Conservation (phyloP, 1,139 yeast species). For the Pichia kudriavzevii region DNA sequence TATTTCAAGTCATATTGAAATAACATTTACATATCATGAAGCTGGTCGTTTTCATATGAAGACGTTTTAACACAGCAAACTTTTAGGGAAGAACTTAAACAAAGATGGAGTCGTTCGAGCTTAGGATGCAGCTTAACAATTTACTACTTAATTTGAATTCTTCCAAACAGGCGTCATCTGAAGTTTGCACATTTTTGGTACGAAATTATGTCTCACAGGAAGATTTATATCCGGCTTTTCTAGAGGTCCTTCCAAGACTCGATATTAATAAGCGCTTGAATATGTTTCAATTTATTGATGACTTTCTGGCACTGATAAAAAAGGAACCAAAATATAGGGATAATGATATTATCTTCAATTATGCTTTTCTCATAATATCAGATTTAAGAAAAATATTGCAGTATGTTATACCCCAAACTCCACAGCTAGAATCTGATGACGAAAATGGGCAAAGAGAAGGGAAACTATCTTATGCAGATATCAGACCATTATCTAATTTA, state of each 20-base stretch:
- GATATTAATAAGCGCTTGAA: slow-evolving; percentile 60
- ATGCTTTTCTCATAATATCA: slow-evolving; percentile 37
- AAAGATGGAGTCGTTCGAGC: slow-evolving; percentile 72
- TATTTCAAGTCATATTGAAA: too few species aligned
- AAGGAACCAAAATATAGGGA: slow-evolving; percentile 10
- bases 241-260: slow-evolving; percentile 53
- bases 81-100: too few species aligned
- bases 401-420: slow-evolving; percentile 44
- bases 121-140: slow-evolving; percentile 61
- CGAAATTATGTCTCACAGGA: slow-evolving; percentile 57
- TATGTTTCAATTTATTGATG: slow-evolving; percentile 61
- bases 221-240: slow-evolving; percentile 61
- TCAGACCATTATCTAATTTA: slow-evolving; percentile 37
- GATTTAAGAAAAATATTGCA: slow-evolving; percentile 42
- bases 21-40: too few species aligned
- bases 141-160: slow-evolving; percentile 57
- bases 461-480: background rate
- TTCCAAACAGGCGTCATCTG: slow-evolving; percentile 46
- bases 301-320: slow-evolving; percentile 35
- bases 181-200: slow-evolving; percentile 54
- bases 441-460: slow-evolving; percentile 1
- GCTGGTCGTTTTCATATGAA: too few species aligned
- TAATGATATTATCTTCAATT: slow-evolving; percentile 22
- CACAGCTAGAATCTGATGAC: slow-evolving; percentile 4
- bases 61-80: too few species aligned